Base-by-base conservation (phyloP, 768 basidiomycete genomes). In the Xerocomus brunneocitrinus region DNA sequence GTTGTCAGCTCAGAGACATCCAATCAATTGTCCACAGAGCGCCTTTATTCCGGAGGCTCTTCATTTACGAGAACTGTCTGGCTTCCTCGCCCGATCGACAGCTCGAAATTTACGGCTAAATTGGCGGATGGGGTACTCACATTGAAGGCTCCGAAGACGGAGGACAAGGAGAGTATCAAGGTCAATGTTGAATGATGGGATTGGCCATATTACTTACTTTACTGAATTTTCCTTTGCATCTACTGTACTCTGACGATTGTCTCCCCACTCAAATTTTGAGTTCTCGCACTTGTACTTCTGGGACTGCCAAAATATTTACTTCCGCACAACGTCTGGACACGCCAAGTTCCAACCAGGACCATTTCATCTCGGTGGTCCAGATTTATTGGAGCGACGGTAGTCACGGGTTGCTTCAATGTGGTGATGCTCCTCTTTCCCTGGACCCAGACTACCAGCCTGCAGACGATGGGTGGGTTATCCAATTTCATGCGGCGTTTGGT, bases 11-110 rank as follows among this genome's bases (percentile, higher is more conserved):
- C 66, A 3, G 59, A 63, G 19, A 44, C 55, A 24, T 61, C 74
- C 49, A 80, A 75, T 22, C 77, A 80, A 56, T 69, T 87, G 40
- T 74, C 84, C 3, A 66, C 77, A 7, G 86, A 89, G 63, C 80
- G 87, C 25, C 71, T 75, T n/a, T 82, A 81, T 62, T 74, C 79
- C 12, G 74, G 79, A 22, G 77, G 76, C 43, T 66, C 79, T 3
- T 69, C 75, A 3, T 91, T 89, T 66, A 76, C 79, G 13, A 78
- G 89, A 47, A 89, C 87, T 0, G 77, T 91, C 10, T 85, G 84
- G 80, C 74, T 91, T 25, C 85, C 88, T 34, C 78, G 76, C 10
- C 75, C 82, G 7, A 75, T 87, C 1, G 83, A 89, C 60, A 68
- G 72, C 32, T 73, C 72, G 30, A 77, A 75, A 51, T 81, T 89